phyloP scores from a whole-genome alignment of 1,284 basidiomycete species.

The Ceratobasidium papillatum region DNA sequence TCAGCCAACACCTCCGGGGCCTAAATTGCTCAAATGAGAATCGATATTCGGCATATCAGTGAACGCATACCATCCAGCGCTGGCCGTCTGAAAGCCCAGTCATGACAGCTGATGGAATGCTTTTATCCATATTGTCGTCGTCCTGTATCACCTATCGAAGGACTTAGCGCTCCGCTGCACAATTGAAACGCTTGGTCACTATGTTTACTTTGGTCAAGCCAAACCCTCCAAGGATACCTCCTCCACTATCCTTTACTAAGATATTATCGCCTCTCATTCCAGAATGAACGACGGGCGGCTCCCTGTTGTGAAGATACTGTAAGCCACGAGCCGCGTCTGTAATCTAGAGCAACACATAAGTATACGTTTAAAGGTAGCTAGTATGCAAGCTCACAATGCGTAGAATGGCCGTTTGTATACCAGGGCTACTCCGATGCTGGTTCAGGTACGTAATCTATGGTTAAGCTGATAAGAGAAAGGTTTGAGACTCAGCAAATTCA shows the following conservation, averaged over 20 bases:
- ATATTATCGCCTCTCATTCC: background rate
- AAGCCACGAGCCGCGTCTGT: slow-evolving; percentile 8
- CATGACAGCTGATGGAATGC: slow-evolving; percentile 1
- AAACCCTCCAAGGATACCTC: slow-evolving; percentile 2
- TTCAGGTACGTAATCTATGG: slow-evolving; percentile 19
- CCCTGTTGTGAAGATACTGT: slow-evolving; percentile 1
- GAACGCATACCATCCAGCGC: slow-evolving; percentile 1
- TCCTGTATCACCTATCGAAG: background rate
- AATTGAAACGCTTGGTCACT: background rate
- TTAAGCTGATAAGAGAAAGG: background rate
- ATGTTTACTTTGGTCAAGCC: background rate
- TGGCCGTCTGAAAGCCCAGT: background rate
- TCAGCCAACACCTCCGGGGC: slow-evolving; percentile 5
- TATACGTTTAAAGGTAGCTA: background rate
- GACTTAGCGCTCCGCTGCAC: background rate
- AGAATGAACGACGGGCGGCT: background rate
- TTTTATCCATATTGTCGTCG: background rate
- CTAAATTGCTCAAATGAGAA: background rate
- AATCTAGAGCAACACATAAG: background rate
- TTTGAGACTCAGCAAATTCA: too few relatives aligned
- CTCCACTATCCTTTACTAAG: background rate
- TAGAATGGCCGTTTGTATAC: background rate
- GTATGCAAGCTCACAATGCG: background rate
- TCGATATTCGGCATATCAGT: background rate
- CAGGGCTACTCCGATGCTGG: background rate